Percentiles rank a stretch among this genome's conserved stretches.
Evolutionary conservation across 208 protist genomes (phyloP).

Genomic region (Trypanosoma brucei): DNA sequence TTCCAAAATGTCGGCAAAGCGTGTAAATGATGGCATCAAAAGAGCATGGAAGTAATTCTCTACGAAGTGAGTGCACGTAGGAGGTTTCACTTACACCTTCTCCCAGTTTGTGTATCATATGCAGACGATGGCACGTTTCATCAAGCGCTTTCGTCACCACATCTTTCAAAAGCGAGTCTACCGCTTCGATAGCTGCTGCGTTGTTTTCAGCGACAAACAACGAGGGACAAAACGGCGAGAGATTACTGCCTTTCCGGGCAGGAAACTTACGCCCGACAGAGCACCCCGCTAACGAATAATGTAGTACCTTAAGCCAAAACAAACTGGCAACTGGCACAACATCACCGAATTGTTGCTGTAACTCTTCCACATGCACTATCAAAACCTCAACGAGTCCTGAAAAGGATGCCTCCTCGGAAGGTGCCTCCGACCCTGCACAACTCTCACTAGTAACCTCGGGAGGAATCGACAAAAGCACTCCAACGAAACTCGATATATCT

Average conservation of each 20-base stretch:
- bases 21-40: background rate
- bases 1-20: background rate
- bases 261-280: background rate
- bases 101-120: no score
- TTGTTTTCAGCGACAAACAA: background rate
- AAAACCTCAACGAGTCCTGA: constrained; percentile 5
- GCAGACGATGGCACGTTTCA: background rate
- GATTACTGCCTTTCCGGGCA: background rate
- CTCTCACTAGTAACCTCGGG: background rate
- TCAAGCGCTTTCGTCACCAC: background rate
- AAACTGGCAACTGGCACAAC: constrained; percentile 11
- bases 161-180: background rate
- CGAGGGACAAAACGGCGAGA: background rate
- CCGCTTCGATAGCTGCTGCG: background rate
- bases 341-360: constrained; percentile 8
- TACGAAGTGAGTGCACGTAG: background rate
- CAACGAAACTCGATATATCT: constrained; percentile 11
- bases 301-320: constrained; percentile 15
- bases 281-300: background rate
- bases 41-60: background rate
- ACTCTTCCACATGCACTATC: background rate
- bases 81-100: no score
- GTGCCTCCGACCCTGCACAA: background rate
- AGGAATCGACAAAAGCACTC: constrained; percentile 13
- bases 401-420: background rate